Evolutionary conservation across 2,329 filamentous ascomycete genomes (phyloP).

Genomic region (Fusarium globosum): DNA sequence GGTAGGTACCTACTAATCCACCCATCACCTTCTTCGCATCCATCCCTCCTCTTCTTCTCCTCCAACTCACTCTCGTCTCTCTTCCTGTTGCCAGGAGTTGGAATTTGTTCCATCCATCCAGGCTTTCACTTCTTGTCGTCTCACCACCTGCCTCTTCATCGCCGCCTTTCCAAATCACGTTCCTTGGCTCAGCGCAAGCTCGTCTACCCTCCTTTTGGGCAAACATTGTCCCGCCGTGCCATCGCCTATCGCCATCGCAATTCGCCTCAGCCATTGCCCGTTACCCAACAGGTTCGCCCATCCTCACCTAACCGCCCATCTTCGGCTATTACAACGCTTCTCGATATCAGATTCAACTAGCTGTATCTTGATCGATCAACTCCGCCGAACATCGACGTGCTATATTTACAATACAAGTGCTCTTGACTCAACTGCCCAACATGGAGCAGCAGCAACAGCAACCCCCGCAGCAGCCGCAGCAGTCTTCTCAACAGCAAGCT

Average conservation of each 20-base stretch:
- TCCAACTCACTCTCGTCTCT: slow-evolving; percentile 43
- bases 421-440: slow-evolving; percentile 59
- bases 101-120: slow-evolving; percentile 56
- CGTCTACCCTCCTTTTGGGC: slow-evolving; percentile 54
- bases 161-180: slow-evolving; percentile 50
- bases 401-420: slow-evolving; percentile 46
- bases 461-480: slow-evolving; percentile 66
- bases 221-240: slow-evolving; percentile 49
- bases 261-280: slow-evolving; percentile 42
- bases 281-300: slow-evolving; percentile 40
- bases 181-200: slow-evolving; percentile 54
- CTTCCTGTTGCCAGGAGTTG: slow-evolving; percentile 49
- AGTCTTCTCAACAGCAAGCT: slow-evolving; percentile 66
- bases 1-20: slow-evolving; percentile 26
- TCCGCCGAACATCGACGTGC: slow-evolving; percentile 54
- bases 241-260: slow-evolving; percentile 46
- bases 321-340: slow-evolving; percentile 38
- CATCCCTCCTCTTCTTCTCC: slow-evolving; percentile 40
- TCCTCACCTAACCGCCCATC: slow-evolving; percentile 39
- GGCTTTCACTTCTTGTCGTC: slow-evolving; percentile 55
- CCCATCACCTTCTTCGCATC: slow-evolving; percentile 37
- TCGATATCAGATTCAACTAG: slow-evolving; percentile 39
- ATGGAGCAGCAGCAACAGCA: slow-evolving; percentile 68
- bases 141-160: slow-evolving; percentile 52
- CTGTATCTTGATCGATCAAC: slow-evolving; percentile 37